Percentiles rank a stretch among this genome's conserved stretches.
Conservation (phyloP, 1,284 basidiomycete genomes). For the Kwoniella shivajii region DNA sequence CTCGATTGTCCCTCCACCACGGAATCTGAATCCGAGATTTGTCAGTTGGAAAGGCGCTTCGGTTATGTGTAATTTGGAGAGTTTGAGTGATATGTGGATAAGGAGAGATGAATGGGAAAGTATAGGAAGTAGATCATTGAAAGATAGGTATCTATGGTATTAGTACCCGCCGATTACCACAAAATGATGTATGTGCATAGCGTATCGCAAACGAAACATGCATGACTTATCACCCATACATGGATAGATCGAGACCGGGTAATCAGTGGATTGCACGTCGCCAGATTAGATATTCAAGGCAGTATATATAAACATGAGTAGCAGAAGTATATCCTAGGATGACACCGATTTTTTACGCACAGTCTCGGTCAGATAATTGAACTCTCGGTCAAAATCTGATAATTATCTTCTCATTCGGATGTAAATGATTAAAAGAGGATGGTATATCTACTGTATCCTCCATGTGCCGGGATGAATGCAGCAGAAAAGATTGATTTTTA, state of each 20-base stretch:
- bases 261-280: no score
- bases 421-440: no score
- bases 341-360: no score
- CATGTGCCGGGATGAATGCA: no score
- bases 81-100: slow-evolving; percentile 85
- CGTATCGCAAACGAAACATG: neutral
- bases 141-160: slow-evolving; percentile 54
- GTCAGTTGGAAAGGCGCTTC: slow-evolving; percentile 94
- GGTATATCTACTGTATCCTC: no score
- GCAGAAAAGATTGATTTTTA: no score
- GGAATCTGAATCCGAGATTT: slow-evolving; percentile 86
- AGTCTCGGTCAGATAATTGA: no score
- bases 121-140: slow-evolving; percentile 57
- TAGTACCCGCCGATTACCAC: slow-evolving; percentile 18
- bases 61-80: slow-evolving; percentile 91
- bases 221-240: neutral
- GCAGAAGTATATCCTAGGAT: no score
- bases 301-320: no score
- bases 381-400: no score
- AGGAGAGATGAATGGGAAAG: slow-evolving; percentile 78
- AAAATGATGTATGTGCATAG: neutral
- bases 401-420: no score
- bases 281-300: no score
- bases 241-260: neutral
- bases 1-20: slow-evolving; percentile 85